Evolutionary conservation across 495 filamentous ascomycete genomes (phyloP), one percentile per base, ranked within the genome.

Genomic region (Chlorociboria aeruginascens): DNA sequence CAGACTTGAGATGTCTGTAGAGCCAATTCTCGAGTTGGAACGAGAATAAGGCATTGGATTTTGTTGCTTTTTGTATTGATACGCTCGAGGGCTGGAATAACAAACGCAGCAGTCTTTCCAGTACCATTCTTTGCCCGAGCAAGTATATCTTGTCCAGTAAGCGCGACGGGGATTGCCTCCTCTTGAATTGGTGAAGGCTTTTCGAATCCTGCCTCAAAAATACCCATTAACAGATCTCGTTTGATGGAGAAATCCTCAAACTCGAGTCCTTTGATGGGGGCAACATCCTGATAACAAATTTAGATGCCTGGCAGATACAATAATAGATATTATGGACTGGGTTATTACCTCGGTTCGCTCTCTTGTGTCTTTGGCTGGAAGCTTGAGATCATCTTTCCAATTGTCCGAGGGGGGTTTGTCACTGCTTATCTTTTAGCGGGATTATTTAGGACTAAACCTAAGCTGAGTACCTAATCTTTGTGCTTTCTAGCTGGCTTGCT

Each of bases 151-250:
- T 89, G 77, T 42, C 90, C 90, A 13, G 89, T 93, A 34, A 99
- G 76, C 14, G 90, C 92, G 49, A 97, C 90, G 16, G 92, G 92
- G 61, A 99, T 96, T 34, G 89, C 84, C 66, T 95, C 92, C 81
- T 99, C 92, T 77, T 99, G 92, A 53, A 99, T 97, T 12, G 92
- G 92, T 40, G 92, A 99, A 2, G 92, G 92, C 66, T 94, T 96
- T 61, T 99, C 92, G 66, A 95, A 99, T 43, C 92, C 92, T 55
- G 92, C 92, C 68, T 96, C 93, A 65, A 97, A 97, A 46, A 99
- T 96, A 31, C 92, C 92, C 89, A 96, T 97, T 69, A 99, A 76
- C 29, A 99, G 72, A 56, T 94, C 86, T 46, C 92, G 80, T 65
- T 92, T 93, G 59, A 97, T 82, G 50, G 82, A 83, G 56, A 99